These are phyloP conservation scores for Misopates orontium DNA, from an alignment of 257 asterid genomes.

Conservation along the genomic window DNA sequence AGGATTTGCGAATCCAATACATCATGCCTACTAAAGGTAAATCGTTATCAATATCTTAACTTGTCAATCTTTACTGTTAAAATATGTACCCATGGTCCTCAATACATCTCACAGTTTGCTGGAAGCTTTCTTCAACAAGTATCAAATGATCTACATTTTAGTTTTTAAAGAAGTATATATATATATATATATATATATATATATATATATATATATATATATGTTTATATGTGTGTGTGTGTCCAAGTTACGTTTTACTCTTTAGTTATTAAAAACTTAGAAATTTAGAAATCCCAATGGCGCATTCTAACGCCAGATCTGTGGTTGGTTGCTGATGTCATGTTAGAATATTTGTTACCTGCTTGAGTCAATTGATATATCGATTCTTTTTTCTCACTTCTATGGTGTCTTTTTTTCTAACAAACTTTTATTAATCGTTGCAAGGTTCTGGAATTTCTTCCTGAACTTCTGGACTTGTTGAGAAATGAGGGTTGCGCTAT, in stretches of 20 bases:
- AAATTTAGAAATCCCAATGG: neutral
- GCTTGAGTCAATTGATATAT: neutral
- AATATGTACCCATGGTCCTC: constrained; percentile 1
- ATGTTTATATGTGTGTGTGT: too few species aligned
- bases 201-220: too few species aligned
- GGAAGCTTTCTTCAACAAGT: neutral
- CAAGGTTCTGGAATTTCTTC: constrained; percentile 97
- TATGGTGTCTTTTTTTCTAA: constrained; percentile 5
- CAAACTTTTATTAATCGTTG: constrained; percentile 20
- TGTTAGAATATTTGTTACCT: neutral
- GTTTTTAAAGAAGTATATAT: too few species aligned
- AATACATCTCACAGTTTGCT: neutral
- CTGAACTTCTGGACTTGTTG: constrained; percentile 85
- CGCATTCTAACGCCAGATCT: too few species aligned
- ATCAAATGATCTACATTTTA: neutral
- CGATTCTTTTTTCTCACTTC: neutral
- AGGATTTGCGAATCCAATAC: constrained; percentile 93
- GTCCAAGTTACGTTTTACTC: too few species aligned
- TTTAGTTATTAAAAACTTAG: neutral
- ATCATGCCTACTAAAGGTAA: constrained; percentile 87
- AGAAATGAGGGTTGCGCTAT: constrained; percentile 78
- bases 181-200: too few species aligned
- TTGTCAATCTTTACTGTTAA: constrained; percentile 7
- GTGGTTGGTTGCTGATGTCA: neutral
- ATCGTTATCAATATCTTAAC: neutral